Evolutionary conservation across 2,329 filamentous ascomycete genomes (phyloP), one percentile per base, ranked within the genome.

Genomic region (Amesomyces nigricolor): DNA sequence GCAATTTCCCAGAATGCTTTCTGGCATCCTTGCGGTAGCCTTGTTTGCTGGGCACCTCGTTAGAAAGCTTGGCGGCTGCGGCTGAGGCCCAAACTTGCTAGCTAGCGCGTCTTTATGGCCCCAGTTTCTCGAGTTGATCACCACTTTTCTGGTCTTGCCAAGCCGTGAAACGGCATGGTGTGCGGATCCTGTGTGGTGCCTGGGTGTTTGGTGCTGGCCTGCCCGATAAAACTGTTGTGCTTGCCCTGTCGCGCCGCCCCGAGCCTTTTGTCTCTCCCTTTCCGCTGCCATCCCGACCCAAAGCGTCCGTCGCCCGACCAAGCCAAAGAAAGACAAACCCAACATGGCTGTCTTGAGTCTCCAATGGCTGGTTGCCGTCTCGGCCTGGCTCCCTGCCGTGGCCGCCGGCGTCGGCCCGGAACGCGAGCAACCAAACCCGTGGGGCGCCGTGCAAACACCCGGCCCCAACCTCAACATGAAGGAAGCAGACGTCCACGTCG

Each of bases 71-170:
- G 52, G 46, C 32, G 2, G 9, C 26, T 50, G 46, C 52, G 52
- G 52, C 52, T 54, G 52, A 54, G 5, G 44, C 46, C 46, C 40
- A 46, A 47, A 22, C 17, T 35, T 37, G 17, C 39, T 37, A 77
- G 38, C 29, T 56, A 77, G 61, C 43, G 67, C 55, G 0, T 58
- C 49, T 1, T 35, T 14, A 14, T 42, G 37, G 38, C 14, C 29
- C 52, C 51, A 44, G 40, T 44, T 26, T 1, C 22, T 26, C 22
- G 22, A 26, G 22, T 4, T 1, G 46, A 47, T 47, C 51, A 32
- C 32, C 43, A 19, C 32, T 22, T 40, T 19, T 47, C 13, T 43
- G 7, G 16, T 10, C 54, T 56, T 56, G 54, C 48, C 54, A 45
- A 7, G 30, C 13, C 30, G 54, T n/a, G 43, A 52, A 46, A 9